phyloP scores from a whole-genome alignment of 2,329 filamentous ascomycete genomes.

The Triangularia setosa region DNA sequence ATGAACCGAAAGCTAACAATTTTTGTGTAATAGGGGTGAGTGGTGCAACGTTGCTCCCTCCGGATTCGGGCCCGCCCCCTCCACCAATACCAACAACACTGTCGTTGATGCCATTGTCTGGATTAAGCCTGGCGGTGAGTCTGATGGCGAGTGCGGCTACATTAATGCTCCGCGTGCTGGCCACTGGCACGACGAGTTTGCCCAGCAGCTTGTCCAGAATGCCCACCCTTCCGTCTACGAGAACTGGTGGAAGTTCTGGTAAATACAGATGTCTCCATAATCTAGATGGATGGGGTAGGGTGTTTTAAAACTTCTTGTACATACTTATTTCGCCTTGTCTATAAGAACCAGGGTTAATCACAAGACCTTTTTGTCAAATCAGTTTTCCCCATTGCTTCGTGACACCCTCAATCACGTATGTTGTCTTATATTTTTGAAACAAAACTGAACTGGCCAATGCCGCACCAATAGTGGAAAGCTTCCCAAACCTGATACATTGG shows the following conservation, averaged over 20 bases:
- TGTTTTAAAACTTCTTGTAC: slow-evolving; percentile 8
- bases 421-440: no score
- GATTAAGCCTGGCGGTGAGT: slow-evolving; percentile 44
- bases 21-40: slow-evolving; percentile 29
- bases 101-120: slow-evolving; percentile 42
- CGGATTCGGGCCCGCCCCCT: slow-evolving; percentile 37
- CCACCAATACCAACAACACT: slow-evolving; percentile 34
- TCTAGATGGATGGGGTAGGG: neutral
- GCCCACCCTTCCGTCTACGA: slow-evolving; percentile 28
- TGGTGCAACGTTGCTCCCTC: slow-evolving; percentile 43
- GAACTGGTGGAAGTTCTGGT: neutral
- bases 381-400: neutral
- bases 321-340: slow-evolving; percentile 3
- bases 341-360: neutral
- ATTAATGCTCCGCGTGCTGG: slow-evolving; percentile 37
- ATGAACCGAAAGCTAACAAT: neutral
- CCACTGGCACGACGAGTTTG: slow-evolving; percentile 41
- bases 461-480: no score
- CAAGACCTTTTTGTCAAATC: neutral
- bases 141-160: slow-evolving; percentile 39
- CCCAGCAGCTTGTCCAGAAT: slow-evolving; percentile 38
- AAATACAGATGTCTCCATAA: neutral
- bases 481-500: neutral
- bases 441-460: no score
- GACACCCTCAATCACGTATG: neutral